Base-by-base conservation (phyloP, 805 yeast species). In the Crinitomyces ghanaensis region DNA sequence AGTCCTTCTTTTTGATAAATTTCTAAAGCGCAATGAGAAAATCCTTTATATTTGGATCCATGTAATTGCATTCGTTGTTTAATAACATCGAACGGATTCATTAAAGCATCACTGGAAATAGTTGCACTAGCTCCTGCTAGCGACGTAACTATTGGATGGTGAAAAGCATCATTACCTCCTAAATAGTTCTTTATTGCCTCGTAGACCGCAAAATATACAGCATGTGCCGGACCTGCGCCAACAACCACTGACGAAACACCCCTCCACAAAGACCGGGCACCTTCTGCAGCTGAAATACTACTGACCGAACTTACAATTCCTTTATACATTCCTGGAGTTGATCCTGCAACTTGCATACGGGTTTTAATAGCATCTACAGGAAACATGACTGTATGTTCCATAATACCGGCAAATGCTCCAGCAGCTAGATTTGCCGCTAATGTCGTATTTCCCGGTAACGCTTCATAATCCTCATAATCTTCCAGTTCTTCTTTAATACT, bases 221-320 rank as follows among this genome's bases (percentile, higher is more conserved):
- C 97, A 60, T 88, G 98, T 3, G 97, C 96, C 2, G 98, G 98
- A 5, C 98, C 98, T n/a, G 98, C 96, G 24, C 98, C 98, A 40
- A 88, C 53, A 2, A 85, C 76, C 39, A 91, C 93, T 1, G 95
- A 80, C 16, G 84, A 76, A 12, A 88, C 82, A 35, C 98, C 98
- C 51, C 93, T 68, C 94, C 96, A 88, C 19, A 91, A 67, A 1
- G 94, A 81, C 33, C 71, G 51, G 4, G 88, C 79, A 2, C 98
- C 98, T 56, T 88, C 97, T 12, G 78, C 66, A 11, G 93, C 70
- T n/a, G 82, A 68, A 37, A 91, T 85, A 46, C 69, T 68, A 15
- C 84, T 64, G 28, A 84, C 74, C 16, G 91, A 74, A 28, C 70
- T 64, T 18, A 83, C 62, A 26, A 88, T 68, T 19, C 65, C 62